These are phyloP conservation scores for Panicum hallii DNA, from an alignment of 202 grass and related monocot genomes.

Conservation along the genomic window DNA sequence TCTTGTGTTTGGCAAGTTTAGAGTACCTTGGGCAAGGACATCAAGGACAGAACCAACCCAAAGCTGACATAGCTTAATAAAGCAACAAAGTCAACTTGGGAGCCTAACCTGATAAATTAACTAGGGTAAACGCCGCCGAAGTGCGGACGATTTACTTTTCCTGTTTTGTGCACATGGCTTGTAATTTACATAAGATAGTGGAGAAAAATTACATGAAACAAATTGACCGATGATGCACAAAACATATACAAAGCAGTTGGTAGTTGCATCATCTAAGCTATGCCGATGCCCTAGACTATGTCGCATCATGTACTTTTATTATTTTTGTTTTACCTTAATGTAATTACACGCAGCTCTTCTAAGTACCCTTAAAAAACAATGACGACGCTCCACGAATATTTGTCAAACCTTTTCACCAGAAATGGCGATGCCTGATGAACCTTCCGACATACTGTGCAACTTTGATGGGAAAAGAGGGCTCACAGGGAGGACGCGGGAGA, in stretches of 20 bases:
- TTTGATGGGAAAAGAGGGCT: not conserved
- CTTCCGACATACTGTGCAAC: not conserved
- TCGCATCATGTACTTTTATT: no score
- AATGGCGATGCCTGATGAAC: not conserved
- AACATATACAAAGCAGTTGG: no score
- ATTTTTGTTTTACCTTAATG: no score
- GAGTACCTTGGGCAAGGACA: not conserved
- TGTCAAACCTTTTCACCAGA: not conserved
- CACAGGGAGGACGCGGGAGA: not conserved
- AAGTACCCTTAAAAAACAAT: no score
- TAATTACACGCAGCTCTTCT: no score
- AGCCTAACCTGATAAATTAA: not conserved
- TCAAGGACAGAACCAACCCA: not conserved
- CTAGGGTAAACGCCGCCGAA: not conserved
- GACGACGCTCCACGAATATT: not conserved
- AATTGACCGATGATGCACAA: no score
- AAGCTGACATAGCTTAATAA: not conserved
- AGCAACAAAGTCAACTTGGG: not conserved
- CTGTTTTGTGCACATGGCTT: no score
- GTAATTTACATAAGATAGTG: no score
- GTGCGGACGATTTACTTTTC: not conserved
- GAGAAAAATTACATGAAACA: no score
- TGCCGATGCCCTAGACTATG: no score
- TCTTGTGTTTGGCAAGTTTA: not conserved
- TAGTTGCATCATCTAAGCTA: no score